Evolutionary conservation across 1,139 yeast genomes (phyloP), one percentile per base, ranked within the genome.

Genomic region (Meyerozyma carpophila): DNA sequence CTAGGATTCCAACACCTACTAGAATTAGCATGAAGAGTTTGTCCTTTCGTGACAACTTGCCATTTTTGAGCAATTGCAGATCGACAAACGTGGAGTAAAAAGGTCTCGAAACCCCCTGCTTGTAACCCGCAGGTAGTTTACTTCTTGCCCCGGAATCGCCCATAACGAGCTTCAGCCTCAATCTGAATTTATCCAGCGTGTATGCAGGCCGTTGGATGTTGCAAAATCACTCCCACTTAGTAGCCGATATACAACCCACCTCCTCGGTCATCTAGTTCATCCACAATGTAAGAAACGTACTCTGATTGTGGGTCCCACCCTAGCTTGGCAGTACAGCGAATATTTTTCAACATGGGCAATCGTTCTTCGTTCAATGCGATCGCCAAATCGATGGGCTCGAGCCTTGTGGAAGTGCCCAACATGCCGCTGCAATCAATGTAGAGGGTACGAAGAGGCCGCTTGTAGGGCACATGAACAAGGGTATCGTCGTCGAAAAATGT

Each of bases 221-320:
- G 34, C 34, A 31, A 16, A 21, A 21, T 21, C 24, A 8, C 8
- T 21, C 3, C 24, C 24, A 21, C 6, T 44, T 50, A 71, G 50
- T 71, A 72, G 5, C 77, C 77, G 31, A 71, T 61, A 50, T 71
- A 73, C 7, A 72, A 52, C 3, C 77, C 78, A 2, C 78, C 78
- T 8, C 59, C 57, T 41, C 75, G 52, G 41, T 68, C 73, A 34
- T 70, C 76, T 36, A 73, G 54, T 40, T 59, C 67, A 27, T 64
- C 68, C 8, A 64, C 69, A 13, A 73, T 67, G 41, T 61, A 68
- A 3, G 56, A 51, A 8, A 91, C 84, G 47, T 82, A 84, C 40
- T 82, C 90, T 44, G 85, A 77, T 36, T 76, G 70, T 34, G 89
- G 81, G 56, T 86, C 82, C 98, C 98, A 93, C 5, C 97, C 96